These are phyloP conservation scores for Coleophoma cylindrospora DNA, from an alignment of 2,329 filamentous ascomycete genomes.

Conservation along the genomic window DNA sequence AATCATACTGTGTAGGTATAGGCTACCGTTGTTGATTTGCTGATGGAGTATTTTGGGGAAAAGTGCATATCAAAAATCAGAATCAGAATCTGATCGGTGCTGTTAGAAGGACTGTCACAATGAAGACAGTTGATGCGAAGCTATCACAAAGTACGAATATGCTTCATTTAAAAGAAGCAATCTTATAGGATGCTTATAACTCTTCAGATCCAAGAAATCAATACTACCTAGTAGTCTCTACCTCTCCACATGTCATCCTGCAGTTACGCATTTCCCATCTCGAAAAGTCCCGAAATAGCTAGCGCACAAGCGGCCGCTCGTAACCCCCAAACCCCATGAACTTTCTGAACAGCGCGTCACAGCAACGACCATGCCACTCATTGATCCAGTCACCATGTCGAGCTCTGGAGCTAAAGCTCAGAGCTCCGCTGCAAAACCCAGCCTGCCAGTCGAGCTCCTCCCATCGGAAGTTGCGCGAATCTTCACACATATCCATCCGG, in stretches of 20 bases:
- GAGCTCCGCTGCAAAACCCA: slow-evolving; percentile 9
- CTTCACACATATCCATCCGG: slow-evolving; percentile 63
- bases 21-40: no score
- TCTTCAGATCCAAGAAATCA: no score
- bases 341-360: background rate
- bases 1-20: background rate
- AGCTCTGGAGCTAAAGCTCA: slow-evolving; percentile 5
- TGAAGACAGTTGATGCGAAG: no score
- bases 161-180: no score
- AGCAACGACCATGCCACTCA: slow-evolving; percentile 19
- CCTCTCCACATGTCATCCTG: no score
- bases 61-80: no score
- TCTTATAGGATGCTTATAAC: no score
- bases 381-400: slow-evolving; percentile 26
- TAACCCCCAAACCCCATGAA: background rate
- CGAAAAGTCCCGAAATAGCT: background rate
- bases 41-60: no score
- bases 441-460: slow-evolving; percentile 24
- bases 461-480: slow-evolving; percentile 35
- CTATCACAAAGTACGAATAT: no score
- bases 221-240: no score
- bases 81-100: no score
- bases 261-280: background rate
- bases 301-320: background rate
- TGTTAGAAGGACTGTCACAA: no score